These are phyloP conservation scores for Allantophomopsis cytisporea DNA, from an alignment of 2,329 filamentous ascomycete species.

Conservation along the genomic window DNA sequence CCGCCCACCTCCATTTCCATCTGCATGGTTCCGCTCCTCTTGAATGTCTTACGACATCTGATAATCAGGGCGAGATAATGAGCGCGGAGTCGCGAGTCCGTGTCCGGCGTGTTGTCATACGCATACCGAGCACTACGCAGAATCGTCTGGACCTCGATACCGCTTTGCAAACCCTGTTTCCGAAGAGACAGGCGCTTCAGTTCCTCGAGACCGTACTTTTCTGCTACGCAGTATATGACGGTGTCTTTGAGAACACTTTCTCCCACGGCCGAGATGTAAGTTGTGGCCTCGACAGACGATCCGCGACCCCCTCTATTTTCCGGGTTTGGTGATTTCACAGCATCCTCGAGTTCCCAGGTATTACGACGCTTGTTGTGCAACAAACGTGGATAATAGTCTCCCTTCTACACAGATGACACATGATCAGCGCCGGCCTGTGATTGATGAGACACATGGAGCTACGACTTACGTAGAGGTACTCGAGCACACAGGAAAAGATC, in stretches of 20 bases:
- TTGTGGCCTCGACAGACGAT: slow-evolving; percentile 47
- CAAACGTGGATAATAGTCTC: slow-evolving; percentile 52
- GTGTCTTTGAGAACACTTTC: slow-evolving; percentile 74
- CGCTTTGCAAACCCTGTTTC: slow-evolving; percentile 80
- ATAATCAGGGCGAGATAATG: slow-evolving; percentile 92
- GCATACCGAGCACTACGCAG: slow-evolving; percentile 78
- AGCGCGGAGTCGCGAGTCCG: slow-evolving; percentile 77
- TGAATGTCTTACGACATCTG: slow-evolving; percentile 75
- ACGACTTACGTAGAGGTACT: slow-evolving; percentile 65
- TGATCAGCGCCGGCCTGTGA: neutral
- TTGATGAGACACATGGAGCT: neutral
- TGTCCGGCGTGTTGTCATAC: slow-evolving; percentile 79
- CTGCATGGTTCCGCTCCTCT: slow-evolving; percentile 90
- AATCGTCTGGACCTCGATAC: slow-evolving; percentile 84
- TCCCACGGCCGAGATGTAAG: slow-evolving; percentile 52
- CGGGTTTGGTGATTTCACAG: slow-evolving; percentile 38
- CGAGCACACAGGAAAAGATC: slow-evolving; percentile 84
- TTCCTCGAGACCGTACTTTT: slow-evolving; percentile 71
- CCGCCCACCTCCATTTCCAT: slow-evolving; percentile 84
- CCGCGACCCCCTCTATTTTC: slow-evolving; percentile 30
- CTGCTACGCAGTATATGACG: slow-evolving; percentile 78
- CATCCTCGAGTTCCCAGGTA: slow-evolving; percentile 68
- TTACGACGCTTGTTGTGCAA: slow-evolving; percentile 70
- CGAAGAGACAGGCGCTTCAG: slow-evolving; percentile 73
- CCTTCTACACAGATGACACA: slow-evolving; percentile 10